Percentiles rank a stretch among this genome's conserved stretches.
Evolutionary conservation across 31 red algal species (phyloP).

Genomic region (Asparagopsis taxiformis): DNA sequence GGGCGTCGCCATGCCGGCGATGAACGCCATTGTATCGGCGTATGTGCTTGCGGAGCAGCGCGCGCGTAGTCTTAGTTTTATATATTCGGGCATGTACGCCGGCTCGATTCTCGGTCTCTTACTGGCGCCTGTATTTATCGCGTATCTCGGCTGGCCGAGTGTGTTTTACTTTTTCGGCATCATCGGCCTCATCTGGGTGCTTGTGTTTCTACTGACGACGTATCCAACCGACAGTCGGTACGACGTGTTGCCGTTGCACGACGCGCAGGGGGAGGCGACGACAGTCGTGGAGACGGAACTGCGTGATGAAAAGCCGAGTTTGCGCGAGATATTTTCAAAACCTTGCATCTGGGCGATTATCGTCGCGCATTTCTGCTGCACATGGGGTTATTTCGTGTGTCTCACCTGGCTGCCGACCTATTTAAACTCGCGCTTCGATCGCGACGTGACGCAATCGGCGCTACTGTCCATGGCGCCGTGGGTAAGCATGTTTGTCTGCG

Average conservation of each 20-base stretch:
- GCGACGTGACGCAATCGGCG: constrained; percentile 71
- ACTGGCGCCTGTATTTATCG: constrained; percentile 65
- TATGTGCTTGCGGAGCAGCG: constrained; percentile 47
- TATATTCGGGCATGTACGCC: constrained; percentile 96
- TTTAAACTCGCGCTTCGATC: constrained; percentile 77
- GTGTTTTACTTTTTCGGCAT: constrained; percentile 86
- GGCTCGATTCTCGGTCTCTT: constrained; percentile 86
- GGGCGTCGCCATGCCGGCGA: constrained; percentile 97
- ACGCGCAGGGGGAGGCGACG: background rate
- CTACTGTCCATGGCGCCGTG: constrained; percentile 75
- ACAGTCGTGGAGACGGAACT: constrained; percentile 7
- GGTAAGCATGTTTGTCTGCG: constrained; percentile 80
- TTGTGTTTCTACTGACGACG: constrained; percentile 17
- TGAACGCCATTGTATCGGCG: constrained; percentile 81
- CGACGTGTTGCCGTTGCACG: background rate
- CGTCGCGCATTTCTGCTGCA: constrained; percentile 80
- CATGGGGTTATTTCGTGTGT: constrained; percentile 97
- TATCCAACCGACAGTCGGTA: too few relatives aligned
- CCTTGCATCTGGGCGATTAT: constrained; percentile 78
- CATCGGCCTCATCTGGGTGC: constrained; percentile 65
- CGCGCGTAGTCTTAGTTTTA: constrained; percentile 76
- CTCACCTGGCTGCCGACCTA: constrained; percentile 90
- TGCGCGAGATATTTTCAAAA: constrained; percentile 21
- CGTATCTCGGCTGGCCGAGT: constrained; percentile 38
- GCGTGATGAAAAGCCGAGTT: background rate